These are phyloP conservation scores for Trametes cinnabarina DNA, from an alignment of 768 basidiomycete genomes.

Conservation along the genomic window DNA sequence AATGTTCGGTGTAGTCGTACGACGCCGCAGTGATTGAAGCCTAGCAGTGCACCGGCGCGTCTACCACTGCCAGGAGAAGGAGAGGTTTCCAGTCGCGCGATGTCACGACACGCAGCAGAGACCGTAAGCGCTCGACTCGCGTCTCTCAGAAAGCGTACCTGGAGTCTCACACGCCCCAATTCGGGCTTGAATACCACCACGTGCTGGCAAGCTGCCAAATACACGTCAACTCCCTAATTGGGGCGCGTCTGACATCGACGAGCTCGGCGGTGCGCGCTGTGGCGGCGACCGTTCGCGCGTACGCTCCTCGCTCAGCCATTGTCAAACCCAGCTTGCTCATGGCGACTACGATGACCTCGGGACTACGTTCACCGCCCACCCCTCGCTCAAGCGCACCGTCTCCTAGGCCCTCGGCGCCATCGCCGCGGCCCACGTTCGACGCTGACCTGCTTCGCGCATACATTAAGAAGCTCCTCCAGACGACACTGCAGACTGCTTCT, in stretches of 20 bases:
- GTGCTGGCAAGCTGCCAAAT: conserved; percentile 14
- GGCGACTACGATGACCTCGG: conserved; percentile 16
- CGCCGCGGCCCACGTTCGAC: conserved; percentile 60
- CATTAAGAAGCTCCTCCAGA: conserved; percentile 76
- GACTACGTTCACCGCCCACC: conserved; percentile 21
- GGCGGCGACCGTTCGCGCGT: conserved; percentile 1
- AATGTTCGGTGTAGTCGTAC: background rate
- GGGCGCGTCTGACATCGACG: background rate
- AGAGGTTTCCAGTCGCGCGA: conserved; percentile 10
- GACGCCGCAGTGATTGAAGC: background rate
- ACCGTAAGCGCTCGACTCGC: background rate
- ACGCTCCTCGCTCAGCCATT: background rate
- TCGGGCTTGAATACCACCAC: conserved; percentile 13
- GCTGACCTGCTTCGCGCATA: conserved; percentile 70
- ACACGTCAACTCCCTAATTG: conserved; percentile 14
- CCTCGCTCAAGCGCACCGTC: conserved; percentile 51
- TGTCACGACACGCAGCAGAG: conserved; percentile 8
- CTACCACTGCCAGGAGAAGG: conserved; percentile 2
- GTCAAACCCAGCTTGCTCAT: background rate
- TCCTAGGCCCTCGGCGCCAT: conserved; percentile 47
- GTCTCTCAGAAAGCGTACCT: background rate
- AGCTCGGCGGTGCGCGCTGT: conserved; percentile 2
- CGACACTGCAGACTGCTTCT: conserved; percentile 58
- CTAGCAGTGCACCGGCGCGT: conserved; percentile 4
- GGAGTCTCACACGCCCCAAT: background rate